Conservation (phyloP, 2,329 filamentous ascomycete genomes). For the Penicillium sp. region DNA sequence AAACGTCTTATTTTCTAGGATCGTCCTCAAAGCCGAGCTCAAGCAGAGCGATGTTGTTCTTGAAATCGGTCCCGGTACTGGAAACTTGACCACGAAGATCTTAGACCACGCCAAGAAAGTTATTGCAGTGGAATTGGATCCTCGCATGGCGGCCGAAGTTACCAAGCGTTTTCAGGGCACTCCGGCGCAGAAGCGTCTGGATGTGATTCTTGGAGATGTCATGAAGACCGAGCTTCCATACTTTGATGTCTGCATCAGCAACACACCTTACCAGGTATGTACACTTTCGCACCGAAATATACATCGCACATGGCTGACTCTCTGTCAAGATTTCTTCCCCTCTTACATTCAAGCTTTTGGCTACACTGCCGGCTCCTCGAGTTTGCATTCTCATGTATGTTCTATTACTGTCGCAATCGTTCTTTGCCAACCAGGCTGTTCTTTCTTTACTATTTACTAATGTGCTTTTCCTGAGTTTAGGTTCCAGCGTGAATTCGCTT, state of each 20-base stretch:
- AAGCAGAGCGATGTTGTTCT: constrained; percentile 88
- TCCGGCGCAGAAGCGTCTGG: constrained; percentile 77
- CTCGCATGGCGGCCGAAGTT: constrained; percentile 92
- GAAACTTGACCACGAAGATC: constrained; percentile 86
- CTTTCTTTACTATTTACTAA: constrained; percentile 2
- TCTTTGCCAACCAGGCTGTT: background rate
- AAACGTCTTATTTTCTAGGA: constrained; percentile 35
- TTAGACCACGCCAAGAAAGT: constrained; percentile 81
- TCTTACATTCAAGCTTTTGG: constrained; percentile 85
- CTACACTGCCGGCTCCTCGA: constrained; percentile 76
- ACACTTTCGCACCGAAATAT: background rate
- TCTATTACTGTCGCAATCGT: background rate
- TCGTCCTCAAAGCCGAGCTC: constrained; percentile 81
- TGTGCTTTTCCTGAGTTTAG: constrained; percentile 5
- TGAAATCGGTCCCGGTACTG: constrained; percentile 87
- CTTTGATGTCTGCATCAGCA: constrained; percentile 82
- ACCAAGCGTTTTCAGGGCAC: constrained; percentile 92
- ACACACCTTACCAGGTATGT: constrained; percentile 67
- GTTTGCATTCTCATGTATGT: constrained; percentile 77
- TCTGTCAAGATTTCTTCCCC: constrained; percentile 75
- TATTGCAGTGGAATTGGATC: constrained; percentile 89
- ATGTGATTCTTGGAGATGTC: constrained; percentile 86
- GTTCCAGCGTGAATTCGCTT: constrained; percentile 83
- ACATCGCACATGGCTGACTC: background rate
- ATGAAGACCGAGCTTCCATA: constrained; percentile 81